Conservation (phyloP, 306 rosid genomes). For the Phaseolus lunatus region DNA sequence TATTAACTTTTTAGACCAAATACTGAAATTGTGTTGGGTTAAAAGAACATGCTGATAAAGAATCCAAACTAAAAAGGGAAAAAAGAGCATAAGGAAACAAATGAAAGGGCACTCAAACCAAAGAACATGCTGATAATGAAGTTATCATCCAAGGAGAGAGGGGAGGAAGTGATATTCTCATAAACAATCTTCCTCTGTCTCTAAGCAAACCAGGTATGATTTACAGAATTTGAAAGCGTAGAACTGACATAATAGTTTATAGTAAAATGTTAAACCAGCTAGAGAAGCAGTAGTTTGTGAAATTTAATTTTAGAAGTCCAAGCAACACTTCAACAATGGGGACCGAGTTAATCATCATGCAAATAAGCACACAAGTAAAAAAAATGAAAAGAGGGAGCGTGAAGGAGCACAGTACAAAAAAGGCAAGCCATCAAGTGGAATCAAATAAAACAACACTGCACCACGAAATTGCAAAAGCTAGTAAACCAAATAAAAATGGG, state of each 20-base stretch:
- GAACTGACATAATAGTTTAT: conserved; percentile 1
- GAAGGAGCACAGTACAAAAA: conserved; percentile 41
- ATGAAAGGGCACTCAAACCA: conserved; percentile 33
- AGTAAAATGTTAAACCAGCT: background rate
- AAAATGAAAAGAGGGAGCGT: conserved; percentile 20
- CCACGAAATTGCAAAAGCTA: conserved; percentile 42
- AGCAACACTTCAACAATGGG: conserved; percentile 38
- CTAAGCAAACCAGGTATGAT: conserved; percentile 38
- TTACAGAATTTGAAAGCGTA: conserved; percentile 41
- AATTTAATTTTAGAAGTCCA: background rate
- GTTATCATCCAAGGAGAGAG: conserved; percentile 36
- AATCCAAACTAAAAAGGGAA: conserved; percentile 60
- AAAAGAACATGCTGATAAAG: conserved; percentile 44
- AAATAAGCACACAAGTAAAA: background rate
- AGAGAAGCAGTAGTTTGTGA: conserved; percentile 16
- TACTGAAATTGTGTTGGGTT: conserved; percentile 53
- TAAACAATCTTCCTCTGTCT: conserved; percentile 29
- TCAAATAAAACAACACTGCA: conserved; percentile 38
- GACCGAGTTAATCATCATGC: conserved; percentile 38
- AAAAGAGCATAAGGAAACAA: conserved; percentile 45
- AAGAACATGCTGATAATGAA: conserved; percentile 52
- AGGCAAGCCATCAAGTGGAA: conserved; percentile 22
- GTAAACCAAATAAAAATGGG: conserved; percentile 51
- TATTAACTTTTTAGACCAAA: conserved; percentile 68
- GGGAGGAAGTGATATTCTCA: background rate